Evolutionary conservation across 208 protist species (phyloP), one percentile per base, ranked within the genome.

Genomic region (Porcisia deanei): DNA sequence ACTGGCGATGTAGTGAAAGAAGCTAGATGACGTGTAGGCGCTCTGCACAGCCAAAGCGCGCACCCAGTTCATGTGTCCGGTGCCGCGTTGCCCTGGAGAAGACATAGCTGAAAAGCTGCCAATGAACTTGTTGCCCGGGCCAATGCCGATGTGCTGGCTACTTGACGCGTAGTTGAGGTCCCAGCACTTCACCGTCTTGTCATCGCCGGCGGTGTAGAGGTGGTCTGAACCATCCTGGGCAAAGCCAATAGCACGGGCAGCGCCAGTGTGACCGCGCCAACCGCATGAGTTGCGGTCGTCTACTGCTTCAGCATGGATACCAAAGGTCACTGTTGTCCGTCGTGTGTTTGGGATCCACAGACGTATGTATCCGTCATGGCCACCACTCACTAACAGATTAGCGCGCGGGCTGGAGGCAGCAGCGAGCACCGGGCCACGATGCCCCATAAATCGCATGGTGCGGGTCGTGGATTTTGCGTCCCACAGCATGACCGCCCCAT

Each of bases 401-500:
- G 86, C 80, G 39, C 72, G 72, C 18, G 91, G 82, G 72, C 85
- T 90, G 75, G 79, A 88, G 4, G 78, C 77, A 34, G 85, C 85
- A 73, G 84, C 85, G 43, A 89, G 79, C 25, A 98, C 91, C 8
- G 94, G 87, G 6, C 88, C 92, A 54, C 85, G 91, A 73, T 97
- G 92, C 41, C 90, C 90, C 16, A 85, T 53, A 57, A 93, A 92
- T 37, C 95, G 91, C 45, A 96, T 87, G 5, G 96, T 88, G 34
- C 96, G 88, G 1, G 88, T 82, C 4, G 85, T 93, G 37, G 88
- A 67, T 57, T 85, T 85, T 6, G 85, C 72, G 75, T 94, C 91
- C 94, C 96, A 98, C 55, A 97, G n/a, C 61, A 97, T 94, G 1
- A 98, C 81, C 18, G 77, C 79, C n/a, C 87, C 88, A 75, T 98